Evolutionary conservation across 345 rosid species (phyloP), one percentile per base, ranked within the genome.

Genomic region (Populus tremula): DNA sequence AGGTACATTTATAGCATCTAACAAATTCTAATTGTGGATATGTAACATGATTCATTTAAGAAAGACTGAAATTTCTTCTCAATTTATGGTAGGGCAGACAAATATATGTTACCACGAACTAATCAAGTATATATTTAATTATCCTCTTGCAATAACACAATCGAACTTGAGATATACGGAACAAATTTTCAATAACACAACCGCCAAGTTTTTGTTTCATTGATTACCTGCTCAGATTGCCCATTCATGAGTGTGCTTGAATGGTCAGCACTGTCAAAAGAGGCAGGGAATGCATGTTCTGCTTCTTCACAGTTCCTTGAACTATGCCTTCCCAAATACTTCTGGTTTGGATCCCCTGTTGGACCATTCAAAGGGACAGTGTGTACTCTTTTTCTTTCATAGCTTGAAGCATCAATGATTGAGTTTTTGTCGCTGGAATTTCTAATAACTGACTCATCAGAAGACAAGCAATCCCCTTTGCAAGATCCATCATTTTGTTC

Each of bases 141-240:
- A 29, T 27, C 54, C 25, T 73, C 38, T 36, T 18, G 59, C 41
- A 18, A 27, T n/a, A 23, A 43, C 69, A 63, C 10, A 74, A 64
- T 18, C 12, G 2, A 64, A 17, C 2, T 45, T 20, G 31, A 64
- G 62, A 18, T 17, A 31, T 8, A 8, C 18, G 0, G 36, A 72
- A 10, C 23, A 43, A 43, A 43, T 41, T n/a, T 59, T 53, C 21
- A 53, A 65, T 27, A 67, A 36, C 11, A 27, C 9, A 5, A 21
- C 67, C 6, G 1, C 41, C 41, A 67, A 67, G 21, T 33, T 67
- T 67, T 67, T 5, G 47, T 35, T 69, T 41, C 36, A 47, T 6
- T 49, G 45, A 33, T 80, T 77, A 89, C 94, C 91, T 82, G 86
- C 69, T 78, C 82, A 35, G 80, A 78, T 79, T 81, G 89, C 68